Evolutionary conservation across 2,329 filamentous ascomycete species (phyloP), one percentile per base, ranked within the genome.

Genomic region (Cladosporium sp.): DNA sequence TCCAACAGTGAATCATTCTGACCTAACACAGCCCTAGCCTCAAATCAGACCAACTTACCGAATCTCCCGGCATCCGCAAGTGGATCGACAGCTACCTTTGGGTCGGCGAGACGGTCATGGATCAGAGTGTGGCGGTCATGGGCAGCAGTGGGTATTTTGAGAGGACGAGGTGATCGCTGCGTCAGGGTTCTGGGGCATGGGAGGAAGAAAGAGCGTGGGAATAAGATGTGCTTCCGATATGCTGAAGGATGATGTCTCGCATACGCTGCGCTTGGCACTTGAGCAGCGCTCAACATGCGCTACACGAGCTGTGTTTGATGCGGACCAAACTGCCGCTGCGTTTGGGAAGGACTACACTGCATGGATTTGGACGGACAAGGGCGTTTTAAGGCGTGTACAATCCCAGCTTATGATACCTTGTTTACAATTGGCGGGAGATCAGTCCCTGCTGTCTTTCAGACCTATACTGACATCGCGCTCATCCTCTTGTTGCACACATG

Each of bases 101-200:
- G 63, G 88, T 97, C 17, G 94, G 94, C 68, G 94, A 99, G 80
- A 96, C 92, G 85, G 89, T 97, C 64, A 96, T 99, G 92, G 94
- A 99, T 75, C 89, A 95, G 79, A 95, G 92, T 30, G 91, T 97
- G 34, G 92, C 92, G 40, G 84, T 97, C 59, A 90, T 96, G 73
- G 89, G 91, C 42, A 88, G 89, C 51, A 95, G 90, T 72, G 84
- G 88, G 61, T 99, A 87, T 77, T 99, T 99, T 74, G 92, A 97
- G 79, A 85, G 94, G 71, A 92, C 85, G 75, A 85, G 92, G 79
- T 95, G 80, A 80, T 64, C 3, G 30, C 30, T 2, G 30, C 30
- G 11, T 34, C 2, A 34, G 15, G 9, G 25, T 6, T 11, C 20
- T 9, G 17, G 28, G 19, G 37, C 3, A 8, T 50, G 28, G 9